Conservation (phyloP, 495 filamentous ascomycete genomes). For the Umbilicaria muhlenbergii region DNA sequence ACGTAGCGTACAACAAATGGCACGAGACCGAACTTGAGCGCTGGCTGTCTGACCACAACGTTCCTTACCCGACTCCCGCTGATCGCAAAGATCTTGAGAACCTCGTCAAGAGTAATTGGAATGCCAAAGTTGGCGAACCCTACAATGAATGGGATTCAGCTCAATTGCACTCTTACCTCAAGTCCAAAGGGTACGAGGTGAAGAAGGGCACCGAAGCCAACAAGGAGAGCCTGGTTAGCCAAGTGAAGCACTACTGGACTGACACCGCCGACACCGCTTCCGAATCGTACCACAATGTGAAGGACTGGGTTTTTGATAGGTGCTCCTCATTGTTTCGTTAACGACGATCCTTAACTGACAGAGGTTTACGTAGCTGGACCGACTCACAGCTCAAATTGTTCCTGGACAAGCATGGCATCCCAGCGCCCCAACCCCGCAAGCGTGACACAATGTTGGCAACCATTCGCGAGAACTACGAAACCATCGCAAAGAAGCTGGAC, state of each 20-base stretch:
- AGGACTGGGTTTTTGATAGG: conserved; percentile 90
- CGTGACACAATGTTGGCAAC: conserved; percentile 68
- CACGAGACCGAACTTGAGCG: conserved; percentile 94
- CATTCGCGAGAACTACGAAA: conserved; percentile 67
- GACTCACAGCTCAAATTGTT: conserved; percentile 85
- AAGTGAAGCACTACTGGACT: conserved; percentile 57
- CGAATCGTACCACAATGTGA: conserved; percentile 51
- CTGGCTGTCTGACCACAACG: conserved; percentile 87
- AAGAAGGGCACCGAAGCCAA: conserved; percentile 44
- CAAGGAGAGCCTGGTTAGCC: conserved; percentile 48
- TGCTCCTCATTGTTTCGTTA: conserved; percentile 18
- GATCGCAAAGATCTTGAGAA: conserved; percentile 76
- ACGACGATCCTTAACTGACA: conserved; percentile 10
- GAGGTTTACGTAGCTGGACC: conserved; percentile 42
- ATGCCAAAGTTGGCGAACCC: conserved; percentile 43
- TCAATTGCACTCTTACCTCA: conserved; percentile 49
- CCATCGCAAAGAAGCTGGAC: conserved; percentile 64
- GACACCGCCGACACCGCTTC: conserved; percentile 59
- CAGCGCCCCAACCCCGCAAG: conserved; percentile 69
- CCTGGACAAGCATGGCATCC: conserved; percentile 75
- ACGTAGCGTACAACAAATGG: conserved; percentile 91
- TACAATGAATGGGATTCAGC: conserved; percentile 58
- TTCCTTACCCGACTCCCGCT: conserved; percentile 72
- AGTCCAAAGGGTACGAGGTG: conserved; percentile 48
- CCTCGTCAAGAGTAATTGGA: conserved; percentile 81